phyloP scores from a whole-genome alignment of 441 rosid species.

The Gossypium lobatum region DNA sequence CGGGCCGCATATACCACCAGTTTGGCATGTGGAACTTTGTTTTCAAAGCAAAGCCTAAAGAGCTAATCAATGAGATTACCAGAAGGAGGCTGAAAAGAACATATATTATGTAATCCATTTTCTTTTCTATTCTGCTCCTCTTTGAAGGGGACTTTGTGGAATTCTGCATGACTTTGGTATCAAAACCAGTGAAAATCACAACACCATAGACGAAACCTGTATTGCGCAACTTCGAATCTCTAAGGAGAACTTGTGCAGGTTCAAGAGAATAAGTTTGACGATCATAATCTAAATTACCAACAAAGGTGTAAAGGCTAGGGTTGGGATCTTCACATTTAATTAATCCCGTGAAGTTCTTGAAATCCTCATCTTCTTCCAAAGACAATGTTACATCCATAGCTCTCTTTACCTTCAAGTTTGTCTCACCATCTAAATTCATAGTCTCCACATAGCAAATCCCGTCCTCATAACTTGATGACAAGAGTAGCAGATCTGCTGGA shows the following conservation, averaged over 20 bases:
- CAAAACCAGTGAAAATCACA: constrained; percentile 85
- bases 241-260: constrained; percentile 78
- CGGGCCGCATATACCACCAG: constrained; percentile 44
- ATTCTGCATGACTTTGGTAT: constrained; percentile 95
- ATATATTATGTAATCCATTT: constrained; percentile 87
- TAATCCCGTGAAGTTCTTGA: constrained; percentile 52
- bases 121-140: constrained; percentile 77
- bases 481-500: constrained; percentile 83
- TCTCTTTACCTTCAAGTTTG: constrained; percentile 88
- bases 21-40: constrained; percentile 63
- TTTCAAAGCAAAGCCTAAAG: constrained; percentile 77
- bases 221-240: constrained; percentile 95
- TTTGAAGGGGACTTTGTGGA: constrained; percentile 88
- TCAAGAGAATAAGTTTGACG: constrained; percentile 70
- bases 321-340: constrained; percentile 92
- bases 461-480: constrained; percentile 86
- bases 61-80: constrained; percentile 66
- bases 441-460: constrained; percentile 97
- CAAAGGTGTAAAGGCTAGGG: constrained; percentile 81
- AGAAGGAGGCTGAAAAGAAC: constrained; percentile 69
- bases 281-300: constrained; percentile 78
- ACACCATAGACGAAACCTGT: constrained; percentile 77
- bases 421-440: constrained; percentile 97
- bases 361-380: constrained; percentile 60
- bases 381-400: constrained; percentile 67